Percentiles rank a stretch among this genome's conserved stretches.
Conservation (phyloP, 148 eudicot species). For the Amaranthus palmeri region DNA sequence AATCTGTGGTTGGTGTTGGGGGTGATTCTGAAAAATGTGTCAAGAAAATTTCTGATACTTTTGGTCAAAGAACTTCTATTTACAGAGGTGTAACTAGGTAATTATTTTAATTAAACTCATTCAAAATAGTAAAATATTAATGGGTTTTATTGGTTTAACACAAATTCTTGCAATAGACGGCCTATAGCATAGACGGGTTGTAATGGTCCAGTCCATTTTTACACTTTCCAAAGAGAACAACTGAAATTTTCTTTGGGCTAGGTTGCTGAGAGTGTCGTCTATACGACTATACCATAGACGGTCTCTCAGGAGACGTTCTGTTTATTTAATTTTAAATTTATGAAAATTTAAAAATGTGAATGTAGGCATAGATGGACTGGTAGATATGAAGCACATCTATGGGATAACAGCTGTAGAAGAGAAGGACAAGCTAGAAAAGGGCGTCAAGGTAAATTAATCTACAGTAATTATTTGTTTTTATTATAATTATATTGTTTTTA, state of each 20-base stretch:
- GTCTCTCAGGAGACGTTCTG: too few species aligned
- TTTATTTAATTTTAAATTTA: too few species aligned
- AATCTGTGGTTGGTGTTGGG: constrained; percentile 23
- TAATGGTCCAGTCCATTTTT: too few species aligned
- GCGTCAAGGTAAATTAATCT: constrained; percentile 79
- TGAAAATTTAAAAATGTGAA: not conserved
- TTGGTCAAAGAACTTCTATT: constrained; percentile 93
- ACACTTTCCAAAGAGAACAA: too few species aligned
- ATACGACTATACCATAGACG: too few species aligned
- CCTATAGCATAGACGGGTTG: too few species aligned
- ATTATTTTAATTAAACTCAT: not conserved
- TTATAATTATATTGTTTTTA: not conserved
- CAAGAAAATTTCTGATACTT: constrained; percentile 72
- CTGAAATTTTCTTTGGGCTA: too few species aligned
- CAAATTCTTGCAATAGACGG: too few species aligned
- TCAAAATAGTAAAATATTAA: not conserved
- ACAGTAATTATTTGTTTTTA: not conserved
- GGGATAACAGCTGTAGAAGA: constrained; percentile 99
- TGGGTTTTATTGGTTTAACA: too few species aligned
- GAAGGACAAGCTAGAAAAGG: constrained; percentile 99
- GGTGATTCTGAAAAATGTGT: constrained; percentile 36
- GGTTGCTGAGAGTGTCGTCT: too few species aligned
- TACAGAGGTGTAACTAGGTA: constrained; percentile 98
- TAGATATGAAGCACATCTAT: constrained; percentile 98
- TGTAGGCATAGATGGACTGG: constrained; percentile 94